phyloP scores from a whole-genome alignment of 495 filamentous ascomycete genomes.

The Pyrenula aspistea region DNA sequence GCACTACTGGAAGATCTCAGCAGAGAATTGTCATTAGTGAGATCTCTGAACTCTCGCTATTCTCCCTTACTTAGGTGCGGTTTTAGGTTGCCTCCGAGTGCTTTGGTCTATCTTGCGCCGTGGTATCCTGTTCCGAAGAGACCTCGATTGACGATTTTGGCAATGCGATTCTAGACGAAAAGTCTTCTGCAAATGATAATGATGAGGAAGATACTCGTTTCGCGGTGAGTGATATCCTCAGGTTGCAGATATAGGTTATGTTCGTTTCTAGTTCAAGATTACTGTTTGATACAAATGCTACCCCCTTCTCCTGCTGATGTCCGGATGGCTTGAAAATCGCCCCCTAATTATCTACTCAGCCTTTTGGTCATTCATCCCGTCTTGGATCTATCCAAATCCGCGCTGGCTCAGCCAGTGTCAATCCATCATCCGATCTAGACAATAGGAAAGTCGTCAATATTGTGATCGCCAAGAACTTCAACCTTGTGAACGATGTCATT shows the following conservation, averaged over 20 bases:
- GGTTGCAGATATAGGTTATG: no score
- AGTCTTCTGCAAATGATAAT: background rate
- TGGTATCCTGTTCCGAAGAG: conserved; percentile 57
- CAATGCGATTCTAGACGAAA: conserved; percentile 41
- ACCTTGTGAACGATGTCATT: conserved; percentile 53
- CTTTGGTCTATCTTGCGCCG: conserved; percentile 55
- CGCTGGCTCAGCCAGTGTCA: background rate
- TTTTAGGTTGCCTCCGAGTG: conserved; percentile 50
- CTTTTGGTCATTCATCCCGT: background rate
- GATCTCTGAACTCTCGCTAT: background rate
- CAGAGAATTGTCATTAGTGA: conserved; percentile 61
- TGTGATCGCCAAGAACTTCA: conserved; percentile 68
- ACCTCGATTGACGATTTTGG: conserved; percentile 75
- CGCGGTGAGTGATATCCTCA: background rate
- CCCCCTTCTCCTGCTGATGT: no score
- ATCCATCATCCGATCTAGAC: conserved; percentile 10
- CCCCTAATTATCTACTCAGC: background rate
- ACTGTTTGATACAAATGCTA: no score
- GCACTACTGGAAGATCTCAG: conserved; percentile 49
- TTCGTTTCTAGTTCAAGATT: no score
- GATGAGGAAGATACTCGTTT: background rate
- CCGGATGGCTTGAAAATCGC: no score
- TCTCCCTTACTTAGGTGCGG: conserved; percentile 10
- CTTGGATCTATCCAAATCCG: background rate
- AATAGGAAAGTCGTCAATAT: conserved; percentile 57